These are phyloP conservation scores for Chlorella sp. DNA, from an alignment of 139 green algal genomes.

Conservation along the genomic window DNA sequence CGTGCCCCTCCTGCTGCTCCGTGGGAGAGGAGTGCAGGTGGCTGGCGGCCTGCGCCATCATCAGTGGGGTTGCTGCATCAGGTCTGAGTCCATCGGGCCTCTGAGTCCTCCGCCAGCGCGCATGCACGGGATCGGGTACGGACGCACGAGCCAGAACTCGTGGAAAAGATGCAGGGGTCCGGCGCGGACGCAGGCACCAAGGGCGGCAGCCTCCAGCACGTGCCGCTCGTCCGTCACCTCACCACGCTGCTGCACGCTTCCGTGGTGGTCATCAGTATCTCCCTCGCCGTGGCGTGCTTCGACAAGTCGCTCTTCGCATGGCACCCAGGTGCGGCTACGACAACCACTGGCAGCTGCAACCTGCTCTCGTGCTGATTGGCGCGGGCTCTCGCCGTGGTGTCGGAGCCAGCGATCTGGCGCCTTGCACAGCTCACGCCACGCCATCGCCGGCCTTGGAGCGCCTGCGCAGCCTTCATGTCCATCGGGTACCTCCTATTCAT, in stretches of 20 bases:
- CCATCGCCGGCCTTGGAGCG: neutral
- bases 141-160: too few relatives aligned
- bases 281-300: conserved; percentile 1
- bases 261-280: neutral
- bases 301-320: conserved; percentile 35
- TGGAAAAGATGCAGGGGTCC: too few relatives aligned
- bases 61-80: too few relatives aligned
- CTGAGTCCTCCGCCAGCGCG: too few relatives aligned
- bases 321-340: conserved; percentile 27
- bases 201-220: too few relatives aligned
- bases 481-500: conserved; percentile 39
- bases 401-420: neutral
- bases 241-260: neutral
- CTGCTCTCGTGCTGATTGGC: neutral
- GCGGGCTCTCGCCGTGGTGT: neutral
- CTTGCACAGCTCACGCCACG: neutral
- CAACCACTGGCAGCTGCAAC: neutral
- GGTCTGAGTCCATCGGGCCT: too few relatives aligned
- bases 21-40: too few relatives aligned
- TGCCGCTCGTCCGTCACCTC: too few relatives aligned
- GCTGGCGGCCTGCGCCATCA: too few relatives aligned
- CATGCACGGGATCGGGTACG: too few relatives aligned
- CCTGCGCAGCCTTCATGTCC: conserved; percentile 27
- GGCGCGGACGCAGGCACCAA: too few relatives aligned
- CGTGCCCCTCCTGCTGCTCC: too few relatives aligned